Evolutionary conservation across 139 green algal species (phyloP), one percentile per base, ranked within the genome.

Genomic region (Ettlia oleoabundans): DNA sequence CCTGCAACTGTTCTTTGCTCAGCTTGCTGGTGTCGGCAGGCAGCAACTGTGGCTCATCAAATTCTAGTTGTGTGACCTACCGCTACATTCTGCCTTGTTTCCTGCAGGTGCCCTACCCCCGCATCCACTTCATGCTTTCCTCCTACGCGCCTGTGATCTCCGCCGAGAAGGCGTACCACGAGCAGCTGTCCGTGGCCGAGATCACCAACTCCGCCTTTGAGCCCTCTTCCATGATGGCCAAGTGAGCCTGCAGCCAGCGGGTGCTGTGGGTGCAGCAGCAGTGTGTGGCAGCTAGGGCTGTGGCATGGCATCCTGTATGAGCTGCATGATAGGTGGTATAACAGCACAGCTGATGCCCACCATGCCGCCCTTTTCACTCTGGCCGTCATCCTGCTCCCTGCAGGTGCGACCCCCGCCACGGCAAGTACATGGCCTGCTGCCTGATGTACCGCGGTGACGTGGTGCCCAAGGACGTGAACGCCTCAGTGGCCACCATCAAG

Each of bases 371-470:
- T 75, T 32, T 13, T 55, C 2, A 18, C 30, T 24, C 43, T 43
- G 42, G 47, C 71, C 13, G 13, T 58, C 51, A 4, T 32, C 32
- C 47, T 2, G 0, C 13, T 24, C 7, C 28, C 28, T 53, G 26
- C 68, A 80, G 79, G 68, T 90, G 95, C 89, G 95, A 98, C 88
- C 95, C 95, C 28, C 92, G 94, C 83, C 95, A 98, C 90, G 95
- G 93, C 86, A 98, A 98, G 95, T 98, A 98, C 93, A 99, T 99
- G 96, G 96, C 96, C 15, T 99, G 96, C 95, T 99, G 97, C 90
- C 91, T 99, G 64, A 98, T 99, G 96, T 99, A 99, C 96, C 94
- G 97, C 77, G 97, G 97, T 81, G 97, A 99, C 80, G 97, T 99
- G 30, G 96, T 99, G 55, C 97, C 97, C 88, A 99, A 99, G 95